Evolutionary conservation across 1,284 basidiomycete species (phyloP).

Genomic region (Macrocybe sp.): DNA sequence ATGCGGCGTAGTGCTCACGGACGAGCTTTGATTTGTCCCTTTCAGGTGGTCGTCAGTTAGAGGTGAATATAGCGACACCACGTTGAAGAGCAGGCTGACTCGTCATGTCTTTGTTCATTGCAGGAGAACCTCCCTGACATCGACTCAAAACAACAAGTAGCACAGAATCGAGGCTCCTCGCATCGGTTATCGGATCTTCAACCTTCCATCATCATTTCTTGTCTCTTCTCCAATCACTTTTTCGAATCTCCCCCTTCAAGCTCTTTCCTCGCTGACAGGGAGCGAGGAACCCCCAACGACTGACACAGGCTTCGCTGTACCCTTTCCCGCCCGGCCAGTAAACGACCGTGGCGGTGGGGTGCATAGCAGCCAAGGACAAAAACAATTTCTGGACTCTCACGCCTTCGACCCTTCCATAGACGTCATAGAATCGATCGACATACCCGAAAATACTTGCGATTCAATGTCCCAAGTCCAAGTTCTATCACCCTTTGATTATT

Average conservation of each 20-base stretch:
- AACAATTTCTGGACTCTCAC: conserved; percentile 23
- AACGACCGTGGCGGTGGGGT: conserved; percentile 69
- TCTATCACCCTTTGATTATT: conserved; percentile 47
- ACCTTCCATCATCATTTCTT: conserved; percentile 8
- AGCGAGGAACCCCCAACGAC: conserved; percentile 63
- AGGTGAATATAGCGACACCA: conserved; percentile 39
- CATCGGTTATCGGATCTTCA: background rate
- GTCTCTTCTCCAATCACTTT: conserved; percentile 14
- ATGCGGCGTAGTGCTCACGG: conserved; percentile 15
- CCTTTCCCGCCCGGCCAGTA: conserved; percentile 59
- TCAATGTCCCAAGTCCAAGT: conserved; percentile 62
- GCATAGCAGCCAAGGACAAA: conserved; percentile 38
- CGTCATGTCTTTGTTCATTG: conserved; percentile 14
- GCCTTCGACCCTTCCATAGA: conserved; percentile 19
- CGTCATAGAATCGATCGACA: conserved; percentile 18
- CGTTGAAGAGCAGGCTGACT: conserved; percentile 3
- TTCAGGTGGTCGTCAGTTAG: conserved; percentile 74
- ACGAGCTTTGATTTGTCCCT: conserved; percentile 10
- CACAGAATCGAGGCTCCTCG: conserved; percentile 2
- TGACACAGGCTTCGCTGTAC: conserved; percentile 48
- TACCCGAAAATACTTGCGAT: conserved; percentile 9
- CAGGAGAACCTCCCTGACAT: conserved; percentile 79
- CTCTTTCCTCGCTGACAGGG: conserved; percentile 59
- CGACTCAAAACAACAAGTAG: conserved; percentile 10
- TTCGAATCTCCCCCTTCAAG: conserved; percentile 35